Evolutionary conservation across 106 monocot genomes (phyloP).

Genomic region (Apostasia ramifera): DNA sequence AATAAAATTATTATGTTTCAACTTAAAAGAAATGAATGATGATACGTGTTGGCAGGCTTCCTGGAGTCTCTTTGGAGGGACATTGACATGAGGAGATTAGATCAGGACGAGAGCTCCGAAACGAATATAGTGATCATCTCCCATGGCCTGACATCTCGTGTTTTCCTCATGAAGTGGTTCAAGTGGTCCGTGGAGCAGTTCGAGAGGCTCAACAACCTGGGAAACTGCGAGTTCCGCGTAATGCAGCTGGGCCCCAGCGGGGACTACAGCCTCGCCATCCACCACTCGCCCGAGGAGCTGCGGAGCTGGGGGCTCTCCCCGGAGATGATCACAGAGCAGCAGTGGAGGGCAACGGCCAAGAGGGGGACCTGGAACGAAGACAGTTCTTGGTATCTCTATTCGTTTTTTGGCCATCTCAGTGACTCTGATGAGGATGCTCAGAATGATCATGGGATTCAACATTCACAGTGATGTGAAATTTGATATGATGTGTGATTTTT

Average conservation of each 20-base stretch:
- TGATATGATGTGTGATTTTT: too few relatives aligned
- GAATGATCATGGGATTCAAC: not conserved
- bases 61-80: slow-evolving; percentile 94
- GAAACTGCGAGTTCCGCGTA: slow-evolving; percentile 84
- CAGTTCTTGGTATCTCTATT: slow-evolving; percentile 24
- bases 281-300: slow-evolving; percentile 72
- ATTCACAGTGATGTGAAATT: too few relatives aligned
- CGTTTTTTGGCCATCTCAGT: slow-evolving; percentile 39
- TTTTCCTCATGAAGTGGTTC: slow-evolving; percentile 99
- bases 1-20: too few relatives aligned
- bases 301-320: slow-evolving; percentile 75
- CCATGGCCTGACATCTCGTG: slow-evolving; percentile 77
- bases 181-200: slow-evolving; percentile 98
- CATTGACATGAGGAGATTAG: slow-evolving; percentile 80
- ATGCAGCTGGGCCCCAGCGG: slow-evolving; percentile 78
- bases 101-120: slow-evolving; percentile 48
- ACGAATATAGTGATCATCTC: slow-evolving; percentile 82
- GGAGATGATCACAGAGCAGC: slow-evolving; percentile 87
- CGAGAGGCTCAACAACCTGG: slow-evolving; percentile 75
- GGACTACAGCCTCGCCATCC: slow-evolving; percentile 82
- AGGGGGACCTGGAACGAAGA: slow-evolving; percentile 46
- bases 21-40: too few relatives aligned
- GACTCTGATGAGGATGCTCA: slow-evolving; percentile 9
- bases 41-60: slow-evolving; percentile 37
- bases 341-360: slow-evolving; percentile 52